phyloP scores from a whole-genome alignment of 139 green algal genomes.

The Coccomyxa sp. region DNA sequence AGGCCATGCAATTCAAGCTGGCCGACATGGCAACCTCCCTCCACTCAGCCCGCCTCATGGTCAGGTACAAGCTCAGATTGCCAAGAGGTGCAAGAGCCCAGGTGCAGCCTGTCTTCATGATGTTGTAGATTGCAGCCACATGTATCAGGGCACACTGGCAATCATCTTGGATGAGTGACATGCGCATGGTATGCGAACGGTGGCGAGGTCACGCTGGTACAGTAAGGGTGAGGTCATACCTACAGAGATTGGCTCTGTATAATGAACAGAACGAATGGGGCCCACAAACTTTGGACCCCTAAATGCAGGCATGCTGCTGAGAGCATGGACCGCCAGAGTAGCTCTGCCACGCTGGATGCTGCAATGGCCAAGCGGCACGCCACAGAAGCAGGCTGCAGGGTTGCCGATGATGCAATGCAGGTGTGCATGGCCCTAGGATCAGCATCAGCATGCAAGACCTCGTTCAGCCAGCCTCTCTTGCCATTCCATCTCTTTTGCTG shows the following conservation, averaged over 20 bases:
- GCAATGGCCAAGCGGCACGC: conserved; percentile 85
- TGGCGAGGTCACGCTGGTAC: too few relatives aligned
- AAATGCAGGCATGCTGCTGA: conserved; percentile 41
- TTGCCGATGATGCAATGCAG: conserved; percentile 69
- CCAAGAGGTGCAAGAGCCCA: not conserved
- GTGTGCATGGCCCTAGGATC: conserved; percentile 16
- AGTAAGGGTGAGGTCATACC: not conserved
- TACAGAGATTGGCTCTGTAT: not conserved
- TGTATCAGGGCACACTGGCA: not conserved
- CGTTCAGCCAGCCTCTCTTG: too few relatives aligned
- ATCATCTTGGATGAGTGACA: not conserved
- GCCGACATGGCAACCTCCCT: conserved; percentile 78
- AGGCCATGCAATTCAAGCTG: conserved; percentile 73
- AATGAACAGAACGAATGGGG: not conserved
- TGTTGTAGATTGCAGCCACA: not conserved
- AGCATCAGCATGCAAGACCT: not conserved
- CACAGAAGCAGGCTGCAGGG: conserved; percentile 69
- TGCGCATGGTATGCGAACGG: not conserved
- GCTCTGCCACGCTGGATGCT: conserved; percentile 47
- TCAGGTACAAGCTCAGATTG: conserved; percentile 17
- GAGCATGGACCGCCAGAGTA: conserved; percentile 38
- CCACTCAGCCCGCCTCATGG: conserved; percentile 60
- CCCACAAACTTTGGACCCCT: not conserved
- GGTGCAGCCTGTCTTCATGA: too few relatives aligned
- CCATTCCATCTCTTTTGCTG: not conserved